phyloP scores from a whole-genome alignment of 805 yeast genomes.

The Candida nanaspora region DNA sequence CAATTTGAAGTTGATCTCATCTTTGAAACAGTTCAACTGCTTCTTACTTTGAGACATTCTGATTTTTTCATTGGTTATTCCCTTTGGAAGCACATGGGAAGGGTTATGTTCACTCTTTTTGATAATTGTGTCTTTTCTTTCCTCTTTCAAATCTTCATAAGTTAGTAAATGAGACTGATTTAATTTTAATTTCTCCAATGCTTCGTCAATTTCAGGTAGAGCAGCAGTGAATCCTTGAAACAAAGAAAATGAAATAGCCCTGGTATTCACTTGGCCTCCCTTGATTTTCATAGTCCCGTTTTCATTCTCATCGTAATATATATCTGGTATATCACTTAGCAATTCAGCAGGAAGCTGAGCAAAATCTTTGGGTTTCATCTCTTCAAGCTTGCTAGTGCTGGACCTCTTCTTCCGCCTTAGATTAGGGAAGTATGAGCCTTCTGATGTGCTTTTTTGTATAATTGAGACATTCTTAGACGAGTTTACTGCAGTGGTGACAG shows the following conservation, averaged over 20 bases:
- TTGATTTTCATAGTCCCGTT: slow-evolving; percentile 1
- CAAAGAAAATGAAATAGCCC: slow-evolving; percentile 35
- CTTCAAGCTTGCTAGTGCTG: slow-evolving; percentile 1
- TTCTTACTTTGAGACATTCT: slow-evolving; percentile 33
- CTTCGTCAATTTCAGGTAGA: slow-evolving; percentile 42
- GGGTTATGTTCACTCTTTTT: slow-evolving; percentile 1
- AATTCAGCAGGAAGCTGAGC: slow-evolving; percentile 56
- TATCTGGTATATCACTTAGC: slow-evolving; percentile 44
- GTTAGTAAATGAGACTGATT: slow-evolving; percentile 9
- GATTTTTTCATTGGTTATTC: slow-evolving; percentile 34
- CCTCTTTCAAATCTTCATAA: slow-evolving; percentile 3
- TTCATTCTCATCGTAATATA: slow-evolving; percentile 3
- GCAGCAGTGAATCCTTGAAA: slow-evolving; percentile 67
- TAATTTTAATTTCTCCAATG: slow-evolving; percentile 22
- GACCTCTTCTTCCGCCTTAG: slow-evolving; percentile 9
- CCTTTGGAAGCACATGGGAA: slow-evolving; percentile 28
- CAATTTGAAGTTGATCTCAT: slow-evolving; percentile 36
- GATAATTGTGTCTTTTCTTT: background rate
- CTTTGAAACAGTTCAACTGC: slow-evolving; percentile 29
- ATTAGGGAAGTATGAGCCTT: slow-evolving; percentile 7
- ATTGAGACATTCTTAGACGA: slow-evolving; percentile 19
- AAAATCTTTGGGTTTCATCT: slow-evolving; percentile 24
- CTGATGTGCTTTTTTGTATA: slow-evolving; percentile 13
- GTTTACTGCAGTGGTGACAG: slow-evolving; percentile 37
- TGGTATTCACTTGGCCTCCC: slow-evolving; percentile 5